A percentile compares a stretch with the other conserved stretches of the same genome.
Evolutionary conservation across 139 green algal genomes (phyloP).

Genomic region (Chlorella ohadii): DNA sequence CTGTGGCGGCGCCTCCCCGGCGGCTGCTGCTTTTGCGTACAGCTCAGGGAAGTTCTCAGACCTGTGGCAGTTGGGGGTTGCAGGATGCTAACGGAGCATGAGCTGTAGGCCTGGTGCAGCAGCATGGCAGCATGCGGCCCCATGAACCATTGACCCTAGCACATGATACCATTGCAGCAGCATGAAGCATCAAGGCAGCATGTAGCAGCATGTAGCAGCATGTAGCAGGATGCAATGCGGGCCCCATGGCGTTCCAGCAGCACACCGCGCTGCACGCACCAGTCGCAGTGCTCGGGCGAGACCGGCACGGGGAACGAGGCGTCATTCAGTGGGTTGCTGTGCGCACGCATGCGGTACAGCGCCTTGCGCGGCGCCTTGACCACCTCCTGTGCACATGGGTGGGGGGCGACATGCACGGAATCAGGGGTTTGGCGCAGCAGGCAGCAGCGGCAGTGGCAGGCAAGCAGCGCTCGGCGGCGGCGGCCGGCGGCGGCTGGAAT

Average conservation of each 20-base stretch:
- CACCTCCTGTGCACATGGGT: no score
- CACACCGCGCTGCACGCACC: slow-evolving; percentile 55
- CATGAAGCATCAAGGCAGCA: not conserved
- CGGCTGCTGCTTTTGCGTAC: not conserved
- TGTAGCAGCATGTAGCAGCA: not conserved
- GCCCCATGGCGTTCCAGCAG: no score
- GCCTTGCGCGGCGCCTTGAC: slow-evolving; percentile 76
- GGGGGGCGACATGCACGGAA: no score
- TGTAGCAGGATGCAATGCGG: no score
- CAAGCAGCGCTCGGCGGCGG: not conserved
- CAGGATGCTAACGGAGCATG: no score
- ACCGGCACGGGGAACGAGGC: slow-evolving; percentile 74
- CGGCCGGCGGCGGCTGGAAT: no score
- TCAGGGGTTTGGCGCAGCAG: not conserved
- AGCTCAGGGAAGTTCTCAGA: slow-evolving; percentile 19
- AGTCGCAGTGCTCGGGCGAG: slow-evolving; percentile 70
- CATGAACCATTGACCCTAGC: no score
- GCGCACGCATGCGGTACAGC: slow-evolving; percentile 91
- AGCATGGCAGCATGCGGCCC: no score
- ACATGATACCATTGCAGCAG: no score
- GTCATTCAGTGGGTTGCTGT: slow-evolving; percentile 97
- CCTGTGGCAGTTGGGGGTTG: not conserved
- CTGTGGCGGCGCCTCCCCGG: slow-evolving; percentile 3
- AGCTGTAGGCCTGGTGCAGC: no score
- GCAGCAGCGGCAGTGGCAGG: not conserved